These are phyloP conservation scores for Veloporphyrellus conicus DNA, from an alignment of 1,284 basidiomycete species.

Conservation along the genomic window DNA sequence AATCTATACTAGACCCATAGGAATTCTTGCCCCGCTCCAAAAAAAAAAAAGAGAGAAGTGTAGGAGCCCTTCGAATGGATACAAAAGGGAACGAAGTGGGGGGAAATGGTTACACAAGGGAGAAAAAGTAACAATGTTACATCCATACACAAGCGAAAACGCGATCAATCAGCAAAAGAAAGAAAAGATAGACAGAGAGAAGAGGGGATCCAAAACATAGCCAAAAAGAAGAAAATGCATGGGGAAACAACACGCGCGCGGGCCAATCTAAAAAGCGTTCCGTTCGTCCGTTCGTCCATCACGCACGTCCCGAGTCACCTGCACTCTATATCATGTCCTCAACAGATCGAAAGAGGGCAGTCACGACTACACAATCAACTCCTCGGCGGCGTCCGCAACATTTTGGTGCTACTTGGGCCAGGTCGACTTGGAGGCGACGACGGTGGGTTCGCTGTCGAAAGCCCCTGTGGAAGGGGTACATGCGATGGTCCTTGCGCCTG, in stretches of 20 bases:
- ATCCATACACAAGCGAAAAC: slow-evolving; percentile 8
- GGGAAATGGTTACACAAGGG: slow-evolving; percentile 4
- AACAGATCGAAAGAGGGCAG: neutral
- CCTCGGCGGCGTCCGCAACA: slow-evolving; percentile 18
- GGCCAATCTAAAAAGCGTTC: slow-evolving; percentile 17
- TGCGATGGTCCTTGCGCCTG: slow-evolving; percentile 23
- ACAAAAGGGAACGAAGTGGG: slow-evolving; percentile 4
- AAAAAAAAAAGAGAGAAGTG: slow-evolving; percentile 8
- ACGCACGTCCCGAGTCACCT: slow-evolving; percentile 5
- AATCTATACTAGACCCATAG: slow-evolving; percentile 27
- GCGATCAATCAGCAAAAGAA: neutral
- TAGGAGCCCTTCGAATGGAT: slow-evolving; percentile 11
- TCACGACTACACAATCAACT: slow-evolving; percentile 10
- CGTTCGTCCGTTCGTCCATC: slow-evolving; percentile 17
- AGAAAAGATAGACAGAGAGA: neutral
- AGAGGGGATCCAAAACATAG: neutral
- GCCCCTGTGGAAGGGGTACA: slow-evolving; percentile 17
- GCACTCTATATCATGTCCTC: slow-evolving; percentile 16
- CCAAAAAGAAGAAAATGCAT: too few species aligned
- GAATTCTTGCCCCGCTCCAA: slow-evolving; percentile 20
- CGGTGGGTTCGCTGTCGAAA: slow-evolving; percentile 18
- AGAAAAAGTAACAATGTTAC: slow-evolving; percentile 9
- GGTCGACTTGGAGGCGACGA: slow-evolving; percentile 19
- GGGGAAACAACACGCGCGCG: slow-evolving; percentile 2
- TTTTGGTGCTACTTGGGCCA: slow-evolving; percentile 21